These are phyloP conservation scores for Lumnitzera racemosa DNA, from an alignment of 345 rosid genomes.

Conservation along the genomic window DNA sequence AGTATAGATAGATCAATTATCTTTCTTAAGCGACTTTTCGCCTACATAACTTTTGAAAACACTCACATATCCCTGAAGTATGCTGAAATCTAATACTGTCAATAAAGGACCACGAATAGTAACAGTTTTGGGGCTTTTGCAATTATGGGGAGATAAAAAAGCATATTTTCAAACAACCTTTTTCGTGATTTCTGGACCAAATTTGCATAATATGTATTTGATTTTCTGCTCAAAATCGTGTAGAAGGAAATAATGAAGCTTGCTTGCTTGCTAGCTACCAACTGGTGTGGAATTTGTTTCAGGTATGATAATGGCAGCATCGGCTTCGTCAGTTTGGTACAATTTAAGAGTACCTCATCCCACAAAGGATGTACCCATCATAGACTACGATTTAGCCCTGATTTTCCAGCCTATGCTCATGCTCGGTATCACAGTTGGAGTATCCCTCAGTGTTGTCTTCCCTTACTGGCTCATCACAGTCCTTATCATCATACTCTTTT, in stretches of 20 bases:
- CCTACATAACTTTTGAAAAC: no score
- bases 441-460: conserved; percentile 80
- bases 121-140: no score
- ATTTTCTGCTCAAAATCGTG: no score
- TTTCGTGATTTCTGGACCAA: no score
- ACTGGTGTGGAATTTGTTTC: conserved; percentile 10
- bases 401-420: conserved; percentile 92
- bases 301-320: conserved; percentile 99
- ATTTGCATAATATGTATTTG: no score
- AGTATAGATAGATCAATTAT: no score
- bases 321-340: conserved; percentile 91
- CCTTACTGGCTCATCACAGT: conserved; percentile 96
- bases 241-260: not conserved
- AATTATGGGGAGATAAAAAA: no score
- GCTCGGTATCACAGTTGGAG: conserved; percentile 90
- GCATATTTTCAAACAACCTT: no score
- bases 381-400: conserved; percentile 86
- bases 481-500: conserved; percentile 77
- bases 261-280: not conserved
- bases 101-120: no score
- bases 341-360: conserved; percentile 83
- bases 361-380: conserved; percentile 73
- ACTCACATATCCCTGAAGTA: no score
- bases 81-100: no score
- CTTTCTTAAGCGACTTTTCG: no score